phyloP scores from a whole-genome alignment of 2,329 filamentous ascomycete genomes.

The Rachicladosporium sp. region DNA sequence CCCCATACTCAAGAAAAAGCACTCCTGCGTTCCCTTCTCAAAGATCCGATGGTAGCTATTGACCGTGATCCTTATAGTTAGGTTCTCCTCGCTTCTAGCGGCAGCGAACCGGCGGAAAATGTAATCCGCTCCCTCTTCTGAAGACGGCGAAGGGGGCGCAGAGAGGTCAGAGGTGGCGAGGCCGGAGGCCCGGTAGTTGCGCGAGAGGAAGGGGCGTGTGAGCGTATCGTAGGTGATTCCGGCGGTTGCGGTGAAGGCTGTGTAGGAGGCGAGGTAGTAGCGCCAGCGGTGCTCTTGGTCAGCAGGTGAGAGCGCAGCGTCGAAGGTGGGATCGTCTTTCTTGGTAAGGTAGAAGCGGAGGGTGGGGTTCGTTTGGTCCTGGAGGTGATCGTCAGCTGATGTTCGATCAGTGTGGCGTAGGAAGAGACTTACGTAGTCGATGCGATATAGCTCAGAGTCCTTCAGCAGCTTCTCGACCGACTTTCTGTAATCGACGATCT shows the following conservation, averaged over 20 bases:
- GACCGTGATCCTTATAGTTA: slow-evolving; percentile 33
- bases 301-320: slow-evolving; percentile 50
- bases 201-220: slow-evolving; percentile 27
- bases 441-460: slow-evolving; percentile 81
- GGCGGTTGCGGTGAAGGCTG: slow-evolving; percentile 70
- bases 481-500: slow-evolving; percentile 81
- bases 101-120: slow-evolving; percentile 15
- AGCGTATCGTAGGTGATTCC: slow-evolving; percentile 23
- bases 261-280: slow-evolving; percentile 89
- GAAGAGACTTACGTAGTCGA: slow-evolving; percentile 65
- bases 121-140: slow-evolving; percentile 8
- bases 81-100: slow-evolving; percentile 28
- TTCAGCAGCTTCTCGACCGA: slow-evolving; percentile 87
- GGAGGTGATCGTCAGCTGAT: not conserved
- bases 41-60: slow-evolving; percentile 32
- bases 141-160: slow-evolving; percentile 7
- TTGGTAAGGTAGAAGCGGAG: slow-evolving; percentile 74
- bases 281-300: slow-evolving; percentile 58
- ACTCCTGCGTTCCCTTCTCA: slow-evolving; percentile 29
- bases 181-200: slow-evolving; percentile 27
- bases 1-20: slow-evolving; percentile 26
- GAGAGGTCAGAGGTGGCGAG: slow-evolving; percentile 14
- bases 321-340: slow-evolving; percentile 67
- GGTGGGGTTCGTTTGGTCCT: slow-evolving; percentile 56
- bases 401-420: too few relatives aligned